Base-by-base conservation (phyloP, 2,329 filamentous ascomycete genomes). In the Hymenoscyphus occultus region DNA sequence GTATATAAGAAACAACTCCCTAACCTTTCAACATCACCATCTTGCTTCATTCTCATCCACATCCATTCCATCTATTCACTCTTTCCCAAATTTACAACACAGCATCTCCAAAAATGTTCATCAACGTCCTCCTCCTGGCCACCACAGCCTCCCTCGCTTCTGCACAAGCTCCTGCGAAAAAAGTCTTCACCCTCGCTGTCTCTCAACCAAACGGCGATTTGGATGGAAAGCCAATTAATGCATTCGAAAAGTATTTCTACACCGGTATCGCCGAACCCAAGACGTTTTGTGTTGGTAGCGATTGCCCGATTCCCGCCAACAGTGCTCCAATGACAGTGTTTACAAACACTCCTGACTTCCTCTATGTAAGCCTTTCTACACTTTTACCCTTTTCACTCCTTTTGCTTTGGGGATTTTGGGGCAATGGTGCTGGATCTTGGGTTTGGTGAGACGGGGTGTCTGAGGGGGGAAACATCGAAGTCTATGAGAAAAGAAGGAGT, bases 201-300 rank as follows among this genome's bases (percentile, higher is more conserved):
- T 67, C 5, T 19, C 42, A 45, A 45, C 42, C 42, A 45, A 14
- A 14, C 9, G 66, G 35, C 14, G 14, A 56, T 14, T 35, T 86
- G 71, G 81, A 86, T 73, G 74, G 79, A 22, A 72, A 75, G 14
- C 69, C 76, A 14, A 72, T 86, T 66, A 80, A 80, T 56, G 83
- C 84, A 42, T 75, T 76, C n/a, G 79, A 78, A 45, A 73, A 75
- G 39, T 77, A 77, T 58, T 84, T 86, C 77, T 84, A 75, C 70
- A 76, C 86, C 40, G 83, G 82, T 31, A 79, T 79, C 16, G 64
- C 74, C 1, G 77, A n/a, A 3, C 67, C 83, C 2, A 70, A 77
- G 2, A 78, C 80, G 58, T 85, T 82, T 76, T 86, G 84, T 74
- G 57, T 60, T 2, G 61, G 32, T 4, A 32, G 60, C 1, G 45